Evolutionary conservation across 2,329 filamentous ascomycete genomes (phyloP), one percentile per base, ranked within the genome.

Genomic region (Chaetomium olivaceum): DNA sequence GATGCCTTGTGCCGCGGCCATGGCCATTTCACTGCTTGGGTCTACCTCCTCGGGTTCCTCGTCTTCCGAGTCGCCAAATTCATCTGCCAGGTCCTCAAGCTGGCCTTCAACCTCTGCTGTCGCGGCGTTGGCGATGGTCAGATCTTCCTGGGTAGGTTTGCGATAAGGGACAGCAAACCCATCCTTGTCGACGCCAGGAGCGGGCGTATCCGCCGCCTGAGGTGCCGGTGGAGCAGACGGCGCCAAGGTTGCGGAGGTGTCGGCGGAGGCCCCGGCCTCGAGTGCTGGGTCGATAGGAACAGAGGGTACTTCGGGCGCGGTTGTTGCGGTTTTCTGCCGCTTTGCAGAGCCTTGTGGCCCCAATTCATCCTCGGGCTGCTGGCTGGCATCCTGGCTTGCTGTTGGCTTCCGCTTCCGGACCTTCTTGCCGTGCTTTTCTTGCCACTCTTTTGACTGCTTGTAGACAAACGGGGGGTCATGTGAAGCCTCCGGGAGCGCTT

Each of bases 381-480:
- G 48, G 33, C 39, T 59, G 31, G 12, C 27, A 7, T 43, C 51
- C 69, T n/a, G 70, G 64, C 59, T 29, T 6, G 27, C 31, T n/a
- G 58, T 33, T 7, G 59, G 62, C 58, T 76, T 71, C 59, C 69
- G 63, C 80, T 79, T 76, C 85, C 83, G 62, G 48, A 21, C 33
- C 68, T 78, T 81, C 66, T 78, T 83, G 74, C 78, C 77, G 72
- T 85, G 80, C 74, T 85, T 70, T 43, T 73, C 72, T 52, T 72
- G 68, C 71, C 71, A 85, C 73, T 89, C 83, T 64, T 87, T 80
- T 25, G 85, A 81, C 73, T 89, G 83, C 72, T 87, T 84, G 74
- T 91, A 92, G 70, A 95, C 91, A 0, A 92, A 89, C 0, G 95
- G 95, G 0, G 95, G 95, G 71, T 96, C 91, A 69, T 91, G 89